Percentiles rank a stretch among this genome's conserved stretches.
phyloP scores from a whole-genome alignment of 2,329 filamentous ascomycete genomes.

The Claviceps paspali region DNA sequence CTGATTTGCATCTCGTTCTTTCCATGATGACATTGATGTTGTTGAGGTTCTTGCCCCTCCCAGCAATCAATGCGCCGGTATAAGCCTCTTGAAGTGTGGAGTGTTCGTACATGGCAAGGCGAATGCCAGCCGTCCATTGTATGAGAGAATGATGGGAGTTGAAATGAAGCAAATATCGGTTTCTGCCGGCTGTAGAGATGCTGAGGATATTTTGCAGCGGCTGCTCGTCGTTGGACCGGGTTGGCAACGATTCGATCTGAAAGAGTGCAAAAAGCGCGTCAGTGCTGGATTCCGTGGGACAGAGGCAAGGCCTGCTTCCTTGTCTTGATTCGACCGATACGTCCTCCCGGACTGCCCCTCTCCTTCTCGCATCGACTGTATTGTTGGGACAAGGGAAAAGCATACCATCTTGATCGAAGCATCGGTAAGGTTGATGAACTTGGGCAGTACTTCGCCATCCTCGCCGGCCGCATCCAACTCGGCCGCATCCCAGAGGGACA shows the following conservation, averaged over 20 bases:
- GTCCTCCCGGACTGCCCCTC: neutral
- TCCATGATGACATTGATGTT: conserved; percentile 86
- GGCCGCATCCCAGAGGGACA: conserved; percentile 90
- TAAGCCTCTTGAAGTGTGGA: conserved; percentile 90
- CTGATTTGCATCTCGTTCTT: conserved; percentile 56
- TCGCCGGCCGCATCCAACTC: conserved; percentile 79
- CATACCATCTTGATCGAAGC: conserved; percentile 94
- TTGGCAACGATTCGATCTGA: conserved; percentile 79
- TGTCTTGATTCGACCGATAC: neutral
- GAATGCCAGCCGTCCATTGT: conserved; percentile 91
- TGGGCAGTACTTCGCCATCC: conserved; percentile 71
- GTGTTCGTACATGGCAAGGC: conserved; percentile 88
- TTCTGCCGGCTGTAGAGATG: conserved; percentile 87
- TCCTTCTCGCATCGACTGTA: neutral
- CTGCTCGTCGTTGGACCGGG: conserved; percentile 59
- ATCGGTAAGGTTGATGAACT: conserved; percentile 93
- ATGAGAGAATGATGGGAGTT: conserved; percentile 85
- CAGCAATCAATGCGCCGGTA: conserved; percentile 86
- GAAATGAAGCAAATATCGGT: conserved; percentile 91
- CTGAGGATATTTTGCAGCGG: conserved; percentile 89
- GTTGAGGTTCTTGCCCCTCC: conserved; percentile 79
- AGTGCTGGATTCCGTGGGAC: neutral
- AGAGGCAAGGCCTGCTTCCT: neutral
- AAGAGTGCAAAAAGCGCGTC: neutral
- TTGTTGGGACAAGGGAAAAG: neutral